phyloP scores from a whole-genome alignment of 805 yeast genomes.

The Candida pini region DNA sequence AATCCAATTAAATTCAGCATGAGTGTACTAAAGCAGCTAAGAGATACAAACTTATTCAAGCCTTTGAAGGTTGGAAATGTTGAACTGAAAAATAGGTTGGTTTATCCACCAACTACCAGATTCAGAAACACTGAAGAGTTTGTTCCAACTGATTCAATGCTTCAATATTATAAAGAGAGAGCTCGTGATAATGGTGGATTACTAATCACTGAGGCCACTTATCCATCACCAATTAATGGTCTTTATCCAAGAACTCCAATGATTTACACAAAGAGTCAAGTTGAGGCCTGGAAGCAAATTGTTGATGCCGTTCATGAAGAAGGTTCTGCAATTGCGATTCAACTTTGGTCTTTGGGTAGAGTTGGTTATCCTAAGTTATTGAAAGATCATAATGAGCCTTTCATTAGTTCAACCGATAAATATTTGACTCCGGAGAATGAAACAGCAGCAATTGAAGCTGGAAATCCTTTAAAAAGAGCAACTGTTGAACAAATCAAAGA shows the following conservation, averaged over 20 bases:
- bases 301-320: constrained; percentile 43
- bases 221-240: constrained; percentile 37
- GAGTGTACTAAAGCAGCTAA: too few relatives aligned
- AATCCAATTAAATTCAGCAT: too few relatives aligned
- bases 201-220: constrained; percentile 52
- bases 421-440: constrained; percentile 34
- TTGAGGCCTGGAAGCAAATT: constrained; percentile 41
- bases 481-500: constrained; percentile 35
- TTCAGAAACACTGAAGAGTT: constrained; percentile 29
- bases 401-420: constrained; percentile 34
- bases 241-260: constrained; percentile 41
- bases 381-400: constrained; percentile 30
- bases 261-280: constrained; percentile 41
- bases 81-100: constrained; percentile 34
- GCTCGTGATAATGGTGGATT: constrained; percentile 50
- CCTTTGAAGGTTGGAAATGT: constrained; percentile 36
- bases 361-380: constrained; percentile 30
- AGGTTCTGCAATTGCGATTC: constrained; percentile 38
- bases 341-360: constrained; percentile 45
- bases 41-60: constrained; percentile 29
- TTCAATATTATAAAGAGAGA: constrained; percentile 49
- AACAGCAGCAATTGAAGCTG: constrained; percentile 28
- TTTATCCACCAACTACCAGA: constrained; percentile 46
- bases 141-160: constrained; percentile 37
- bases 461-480: constrained; percentile 43